Base-by-base conservation (phyloP, 768 basidiomycete genomes). In the Leccinum longicurvipes region DNA sequence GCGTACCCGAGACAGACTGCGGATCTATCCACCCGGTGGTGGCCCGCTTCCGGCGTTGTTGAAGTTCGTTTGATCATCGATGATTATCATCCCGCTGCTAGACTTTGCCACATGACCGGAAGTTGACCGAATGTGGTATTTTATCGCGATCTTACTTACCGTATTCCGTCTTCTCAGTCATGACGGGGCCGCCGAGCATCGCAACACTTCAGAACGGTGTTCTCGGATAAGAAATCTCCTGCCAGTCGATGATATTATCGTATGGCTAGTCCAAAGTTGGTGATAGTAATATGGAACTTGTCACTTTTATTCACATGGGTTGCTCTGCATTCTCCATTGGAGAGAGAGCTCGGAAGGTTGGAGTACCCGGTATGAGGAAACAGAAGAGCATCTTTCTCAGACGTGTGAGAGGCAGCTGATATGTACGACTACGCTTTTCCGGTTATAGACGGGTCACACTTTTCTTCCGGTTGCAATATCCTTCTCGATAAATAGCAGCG, bases 401-500 rank as follows among this genome's bases (percentile, higher is more conserved):
- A 49, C 12, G n/a, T 49, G 48, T 49, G 48, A 14, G 48, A 49
- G 28, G 10, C 47, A 47, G 45, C 24, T 47, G 45, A 47, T 45
- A 45, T n/a, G n/a, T n/a, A n/a, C 27, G 27, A 17, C 23, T 7
- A 27, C 24, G 9, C 46, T 12, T 27, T 4, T 17, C 29, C 29
- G 48, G 28, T 21, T 29, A 23, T 51, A 29, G 24, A n/a, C 52
- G 51, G 58, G 39, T 23, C 39, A 25, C 23, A 6, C 12, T 7
- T 4, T 31, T 3, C 15, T 3, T 54, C 58, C 60, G 58, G 60
- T 15, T 27, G 25, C 49, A 39, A 14, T 14, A 12, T 31, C 15
- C 11, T 10, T 27, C 3, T 14, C 36, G 14, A 57, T 63, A 62
- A 60, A 62, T 52, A 29, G 12, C 39, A 6, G 9, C 32, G 9